Evolutionary conservation across 73 alveolate genomes (phyloP).

Genomic region (Stentor roeselii): DNA sequence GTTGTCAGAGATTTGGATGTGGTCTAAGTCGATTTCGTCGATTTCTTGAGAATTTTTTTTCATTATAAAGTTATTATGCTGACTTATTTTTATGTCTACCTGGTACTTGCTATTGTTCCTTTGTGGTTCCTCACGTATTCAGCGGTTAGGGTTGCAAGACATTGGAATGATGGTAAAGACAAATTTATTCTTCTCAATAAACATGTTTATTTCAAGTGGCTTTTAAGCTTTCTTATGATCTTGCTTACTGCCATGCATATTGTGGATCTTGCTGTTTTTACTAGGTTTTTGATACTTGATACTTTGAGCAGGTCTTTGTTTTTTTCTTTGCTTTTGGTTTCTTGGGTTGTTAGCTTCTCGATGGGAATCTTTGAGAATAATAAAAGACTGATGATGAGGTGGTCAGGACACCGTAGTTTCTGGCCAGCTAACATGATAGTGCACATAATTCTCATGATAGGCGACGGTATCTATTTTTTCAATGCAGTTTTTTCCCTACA

Average conservation of each 20-base stretch:
- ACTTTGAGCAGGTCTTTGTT: neutral
- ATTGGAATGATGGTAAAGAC: slow-evolving; percentile 20
- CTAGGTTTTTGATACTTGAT: neutral
- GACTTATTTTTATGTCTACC: neutral
- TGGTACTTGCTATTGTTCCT: neutral
- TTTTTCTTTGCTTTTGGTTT: neutral
- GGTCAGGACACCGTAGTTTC: slow-evolving; percentile 23
- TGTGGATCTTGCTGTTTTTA: neutral
- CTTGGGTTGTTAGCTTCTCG: neutral
- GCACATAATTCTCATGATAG: neutral
- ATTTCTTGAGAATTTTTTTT: neutral
- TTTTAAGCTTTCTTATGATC: neutral
- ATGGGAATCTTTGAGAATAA: neutral
- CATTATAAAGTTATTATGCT: neutral
- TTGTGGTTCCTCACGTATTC: slow-evolving; percentile 7
- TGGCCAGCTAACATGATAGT: neutral
- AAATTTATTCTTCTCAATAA: neutral
- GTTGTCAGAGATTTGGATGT: neutral
- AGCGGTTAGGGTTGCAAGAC: neutral
- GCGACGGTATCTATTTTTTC: neutral
- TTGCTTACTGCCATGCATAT: neutral
- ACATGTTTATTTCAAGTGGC: neutral
- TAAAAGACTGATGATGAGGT: neutral
- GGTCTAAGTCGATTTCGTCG: neutral
- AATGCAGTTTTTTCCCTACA: neutral